Evolutionary conservation across 2,329 filamentous ascomycete genomes (phyloP).

Genomic region (Fusarium marasasianum): DNA sequence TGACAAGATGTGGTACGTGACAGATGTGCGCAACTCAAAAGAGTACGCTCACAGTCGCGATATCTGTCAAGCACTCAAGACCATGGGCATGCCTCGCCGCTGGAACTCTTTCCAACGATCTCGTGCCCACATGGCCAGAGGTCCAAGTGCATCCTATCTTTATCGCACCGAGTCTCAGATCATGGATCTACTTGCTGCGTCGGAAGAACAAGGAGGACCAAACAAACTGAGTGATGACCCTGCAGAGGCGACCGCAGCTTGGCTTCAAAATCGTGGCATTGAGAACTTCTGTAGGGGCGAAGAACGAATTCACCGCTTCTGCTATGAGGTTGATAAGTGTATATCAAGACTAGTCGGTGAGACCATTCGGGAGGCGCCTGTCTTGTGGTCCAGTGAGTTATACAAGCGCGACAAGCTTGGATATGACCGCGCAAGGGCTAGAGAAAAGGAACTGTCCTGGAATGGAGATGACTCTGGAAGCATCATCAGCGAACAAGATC

Average conservation of each 20-base stretch:
- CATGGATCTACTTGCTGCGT: constrained; percentile 85
- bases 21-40: constrained; percentile 89
- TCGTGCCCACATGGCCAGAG: constrained; percentile 58
- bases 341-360: constrained; percentile 87
- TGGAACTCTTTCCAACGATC: constrained; percentile 62
- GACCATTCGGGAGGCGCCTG: constrained; percentile 83
- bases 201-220: constrained; percentile 84
- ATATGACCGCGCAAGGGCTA: constrained; percentile 58
- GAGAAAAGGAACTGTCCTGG: constrained; percentile 60
- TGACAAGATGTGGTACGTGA: constrained; percentile 99
- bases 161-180: constrained; percentile 86
- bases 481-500: constrained; percentile 64
- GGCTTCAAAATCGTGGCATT: constrained; percentile 82
- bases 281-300: constrained; percentile 96
- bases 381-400: constrained; percentile 91
- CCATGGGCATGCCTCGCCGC: constrained; percentile 78
- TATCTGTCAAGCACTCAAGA: constrained; percentile 86
- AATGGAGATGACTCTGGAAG: constrained; percentile 61
- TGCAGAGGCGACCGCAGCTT: constrained; percentile 82
- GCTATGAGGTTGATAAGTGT: constrained; percentile 87
- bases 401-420: constrained; percentile 79
- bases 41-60: constrained; percentile 88
- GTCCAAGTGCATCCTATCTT: constrained; percentile 69
- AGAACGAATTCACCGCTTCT: constrained; percentile 93
- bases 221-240: constrained; percentile 98